Evolutionary conservation across 139 green algal species (phyloP).

Genomic region (Coccomyxa sp.): DNA sequence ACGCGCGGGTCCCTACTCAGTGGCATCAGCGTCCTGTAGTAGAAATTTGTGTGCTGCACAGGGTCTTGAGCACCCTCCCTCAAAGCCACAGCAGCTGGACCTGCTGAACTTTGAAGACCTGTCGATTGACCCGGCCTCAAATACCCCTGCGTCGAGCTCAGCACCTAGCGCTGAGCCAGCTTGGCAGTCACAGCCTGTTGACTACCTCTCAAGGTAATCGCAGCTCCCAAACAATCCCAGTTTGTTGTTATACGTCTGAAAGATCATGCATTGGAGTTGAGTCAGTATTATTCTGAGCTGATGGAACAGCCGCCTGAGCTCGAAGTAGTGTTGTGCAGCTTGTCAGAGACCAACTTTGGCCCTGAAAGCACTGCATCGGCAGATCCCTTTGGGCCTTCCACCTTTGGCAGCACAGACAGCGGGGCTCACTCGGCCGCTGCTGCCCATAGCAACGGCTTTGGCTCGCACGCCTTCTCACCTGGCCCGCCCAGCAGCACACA

Average conservation of each 20-base stretch:
- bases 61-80: neutral
- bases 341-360: neutral
- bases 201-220: neutral
- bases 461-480: neutral
- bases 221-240: neutral
- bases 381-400: neutral
- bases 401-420: neutral
- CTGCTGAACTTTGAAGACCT: slow-evolving; percentile 32
- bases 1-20: neutral
- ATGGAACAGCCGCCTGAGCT: neutral
- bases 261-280: neutral
- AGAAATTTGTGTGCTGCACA: neutral
- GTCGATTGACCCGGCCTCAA: neutral
- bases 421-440: neutral
- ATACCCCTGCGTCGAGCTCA: no score
- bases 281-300: neutral
- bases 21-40: no score
- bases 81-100: slow-evolving; percentile 13
- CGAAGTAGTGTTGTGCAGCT: neutral
- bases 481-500: no score
- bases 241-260: neutral
- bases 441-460: neutral
- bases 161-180: neutral
- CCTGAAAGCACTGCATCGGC: no score
- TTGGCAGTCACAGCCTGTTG: neutral